phyloP scores from a whole-genome alignment of 441 rosid species.

The Adansonia grandidieri region DNA sequence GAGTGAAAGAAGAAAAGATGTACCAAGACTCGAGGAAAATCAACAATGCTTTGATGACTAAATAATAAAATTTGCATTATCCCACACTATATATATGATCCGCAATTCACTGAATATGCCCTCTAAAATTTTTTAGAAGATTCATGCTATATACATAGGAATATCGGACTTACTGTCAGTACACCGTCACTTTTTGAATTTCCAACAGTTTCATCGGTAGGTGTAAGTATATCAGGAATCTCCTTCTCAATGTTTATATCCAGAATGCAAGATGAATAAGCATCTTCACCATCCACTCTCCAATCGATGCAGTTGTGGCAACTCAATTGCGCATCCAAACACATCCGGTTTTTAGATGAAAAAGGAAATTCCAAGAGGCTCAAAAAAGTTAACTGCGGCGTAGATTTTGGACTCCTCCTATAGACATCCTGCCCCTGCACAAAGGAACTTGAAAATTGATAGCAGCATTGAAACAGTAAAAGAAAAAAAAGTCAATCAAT shows the following conservation, averaged over 20 bases:
- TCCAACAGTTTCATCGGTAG: slow-evolving; percentile 42
- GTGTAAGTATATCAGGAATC: slow-evolving; percentile 43
- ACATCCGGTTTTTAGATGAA: slow-evolving; percentile 56
- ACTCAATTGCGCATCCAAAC: slow-evolving; percentile 50
- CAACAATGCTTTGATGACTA: slow-evolving; percentile 5
- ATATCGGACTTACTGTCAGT: slow-evolving; percentile 47
- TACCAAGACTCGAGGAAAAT: slow-evolving; percentile 22
- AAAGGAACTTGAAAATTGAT: slow-evolving; percentile 23
- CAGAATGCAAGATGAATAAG: slow-evolving; percentile 63
- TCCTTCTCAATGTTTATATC: slow-evolving; percentile 70
- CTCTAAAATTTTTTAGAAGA: background rate
- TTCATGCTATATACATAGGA: background rate
- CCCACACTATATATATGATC: background rate
- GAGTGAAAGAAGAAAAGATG: slow-evolving; percentile 19
- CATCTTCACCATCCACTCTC: slow-evolving; percentile 57
- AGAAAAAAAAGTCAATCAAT: background rate
- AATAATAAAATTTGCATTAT: background rate
- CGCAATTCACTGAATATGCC: background rate
- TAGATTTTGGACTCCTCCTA: slow-evolving; percentile 46
- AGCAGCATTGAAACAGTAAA: slow-evolving; percentile 17
- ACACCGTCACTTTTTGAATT: slow-evolving; percentile 46
- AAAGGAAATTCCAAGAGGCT: slow-evolving; percentile 71
- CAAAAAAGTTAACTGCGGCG: slow-evolving; percentile 59
- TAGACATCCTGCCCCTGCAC: slow-evolving; percentile 69
- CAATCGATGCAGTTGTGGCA: slow-evolving; percentile 65